These are phyloP conservation scores for Cymodocea nodosa DNA, from an alignment of 116 monocot genomes.

Conservation along the genomic window DNA sequence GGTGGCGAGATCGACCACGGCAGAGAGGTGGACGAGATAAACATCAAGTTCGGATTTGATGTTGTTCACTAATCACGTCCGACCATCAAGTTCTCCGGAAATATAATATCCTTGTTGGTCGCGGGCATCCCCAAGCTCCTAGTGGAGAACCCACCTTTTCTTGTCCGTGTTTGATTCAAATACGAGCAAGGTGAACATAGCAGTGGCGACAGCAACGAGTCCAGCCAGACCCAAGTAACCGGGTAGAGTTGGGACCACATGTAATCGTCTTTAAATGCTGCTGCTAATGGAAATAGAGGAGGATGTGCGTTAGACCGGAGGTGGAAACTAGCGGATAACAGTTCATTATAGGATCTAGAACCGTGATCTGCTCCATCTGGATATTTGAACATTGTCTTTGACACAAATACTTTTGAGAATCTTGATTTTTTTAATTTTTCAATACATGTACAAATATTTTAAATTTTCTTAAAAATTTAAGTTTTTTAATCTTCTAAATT, in stretches of 20 bases:
- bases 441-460: no score
- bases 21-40: conserved; percentile 86
- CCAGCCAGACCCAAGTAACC: conserved; percentile 15
- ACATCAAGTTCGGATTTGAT: conserved; percentile 92
- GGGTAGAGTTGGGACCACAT: conserved; percentile 7
- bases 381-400: no score
- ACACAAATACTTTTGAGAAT: no score
- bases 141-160: not conserved
- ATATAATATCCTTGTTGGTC: not conserved
- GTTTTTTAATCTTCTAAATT: no score
- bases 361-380: conserved; percentile 4
- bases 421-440: no score
- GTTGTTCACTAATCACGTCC: no score
- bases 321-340: not conserved
- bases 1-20: conserved; percentile 17
- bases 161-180: conserved; percentile 6
- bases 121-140: conserved; percentile 1
- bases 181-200: conserved; percentile 4
- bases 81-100: not conserved
- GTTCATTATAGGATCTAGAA: not conserved
- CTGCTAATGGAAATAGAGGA: not conserved
- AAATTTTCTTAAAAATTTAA: no score
- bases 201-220: not conserved
- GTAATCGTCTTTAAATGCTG: conserved; percentile 9
- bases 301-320: not conserved